Percentiles rank a stretch among this genome's conserved stretches.
Conservation (phyloP, 768 basidiomycete species). For the Tricholoma flavovirens region DNA sequence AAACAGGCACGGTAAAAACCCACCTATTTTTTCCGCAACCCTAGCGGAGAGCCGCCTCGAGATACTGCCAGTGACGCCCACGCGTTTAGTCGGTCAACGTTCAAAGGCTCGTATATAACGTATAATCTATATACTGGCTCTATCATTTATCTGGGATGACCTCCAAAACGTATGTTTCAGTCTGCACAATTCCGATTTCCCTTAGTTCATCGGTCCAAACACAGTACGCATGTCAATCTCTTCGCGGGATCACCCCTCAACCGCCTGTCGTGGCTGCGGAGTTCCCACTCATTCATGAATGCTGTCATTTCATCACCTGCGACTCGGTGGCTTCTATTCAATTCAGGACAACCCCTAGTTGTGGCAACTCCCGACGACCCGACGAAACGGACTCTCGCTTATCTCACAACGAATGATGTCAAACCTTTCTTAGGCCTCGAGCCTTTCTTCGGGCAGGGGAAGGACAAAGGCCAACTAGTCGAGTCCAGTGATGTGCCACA, state of each 20-base stretch:
- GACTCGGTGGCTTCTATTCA: conserved; percentile 77
- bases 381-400: conserved; percentile 35
- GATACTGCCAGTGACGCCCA: too few species aligned
- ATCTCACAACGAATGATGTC: conserved; percentile 58
- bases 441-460: conserved; percentile 69
- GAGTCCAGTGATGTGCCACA: conserved; percentile 25
- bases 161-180: conserved; percentile 9
- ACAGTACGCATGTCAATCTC: conserved; percentile 29
- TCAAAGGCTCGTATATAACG: too few species aligned
- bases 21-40: too few species aligned
- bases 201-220: neutral
- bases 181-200: neutral
- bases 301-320: conserved; percentile 52
- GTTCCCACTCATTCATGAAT: conserved; percentile 72
- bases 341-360: conserved; percentile 63
- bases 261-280: conserved; percentile 75
- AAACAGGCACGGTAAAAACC: too few species aligned
- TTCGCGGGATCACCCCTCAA: conserved; percentile 68
- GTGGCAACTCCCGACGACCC: conserved; percentile 30
- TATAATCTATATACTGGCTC: too few species aligned
- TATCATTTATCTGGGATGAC: conserved; percentile 9
- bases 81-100: too few species aligned
- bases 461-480: conserved; percentile 36
- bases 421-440: conserved; percentile 56
- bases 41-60: too few species aligned